phyloP scores from a whole-genome alignment of 768 basidiomycete species.

The Coprinopsis cinerea region DNA sequence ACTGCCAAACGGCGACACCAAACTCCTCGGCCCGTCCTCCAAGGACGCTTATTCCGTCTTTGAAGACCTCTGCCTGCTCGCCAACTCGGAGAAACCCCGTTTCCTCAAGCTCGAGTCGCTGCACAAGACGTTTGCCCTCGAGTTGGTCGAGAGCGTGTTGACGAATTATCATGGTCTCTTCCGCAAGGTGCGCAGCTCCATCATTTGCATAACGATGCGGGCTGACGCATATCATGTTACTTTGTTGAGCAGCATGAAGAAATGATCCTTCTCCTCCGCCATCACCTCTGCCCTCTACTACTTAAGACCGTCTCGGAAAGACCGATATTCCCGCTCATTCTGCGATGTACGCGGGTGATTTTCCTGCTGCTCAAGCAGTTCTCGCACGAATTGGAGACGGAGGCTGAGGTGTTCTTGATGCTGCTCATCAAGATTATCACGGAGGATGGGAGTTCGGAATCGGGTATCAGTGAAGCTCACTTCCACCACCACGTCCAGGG shows the following conservation, averaged over 20 bases:
- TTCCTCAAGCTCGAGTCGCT: conserved; percentile 79
- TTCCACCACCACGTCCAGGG: conserved; percentile 25
- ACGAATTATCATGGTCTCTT: conserved; percentile 89
- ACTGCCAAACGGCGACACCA: conserved; percentile 66
- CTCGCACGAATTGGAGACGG: conserved; percentile 69
- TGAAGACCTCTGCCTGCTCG: conserved; percentile 87
- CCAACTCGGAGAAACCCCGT: conserved; percentile 71
- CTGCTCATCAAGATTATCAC: conserved; percentile 60
- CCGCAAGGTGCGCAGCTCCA: conserved; percentile 49
- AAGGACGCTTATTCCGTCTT: conserved; percentile 85
- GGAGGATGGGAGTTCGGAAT: conserved; percentile 37
- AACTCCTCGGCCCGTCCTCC: conserved; percentile 65
- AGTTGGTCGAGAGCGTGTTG: conserved; percentile 93
- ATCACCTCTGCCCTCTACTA: conserved; percentile 86
- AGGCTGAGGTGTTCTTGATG: conserved; percentile 83
- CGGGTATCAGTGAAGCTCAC: conserved; percentile 17
- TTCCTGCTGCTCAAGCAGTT: conserved; percentile 93
- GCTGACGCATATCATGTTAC: background rate
- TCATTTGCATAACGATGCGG: background rate
- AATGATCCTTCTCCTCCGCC: conserved; percentile 77
- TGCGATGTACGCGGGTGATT: conserved; percentile 89
- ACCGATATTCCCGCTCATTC: conserved; percentile 78
- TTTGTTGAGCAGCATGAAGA: conserved; percentile 86
- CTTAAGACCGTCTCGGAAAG: conserved; percentile 81
- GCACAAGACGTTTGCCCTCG: conserved; percentile 93